phyloP scores from a whole-genome alignment of 768 basidiomycete species.

The Lactarius psammicola region DNA sequence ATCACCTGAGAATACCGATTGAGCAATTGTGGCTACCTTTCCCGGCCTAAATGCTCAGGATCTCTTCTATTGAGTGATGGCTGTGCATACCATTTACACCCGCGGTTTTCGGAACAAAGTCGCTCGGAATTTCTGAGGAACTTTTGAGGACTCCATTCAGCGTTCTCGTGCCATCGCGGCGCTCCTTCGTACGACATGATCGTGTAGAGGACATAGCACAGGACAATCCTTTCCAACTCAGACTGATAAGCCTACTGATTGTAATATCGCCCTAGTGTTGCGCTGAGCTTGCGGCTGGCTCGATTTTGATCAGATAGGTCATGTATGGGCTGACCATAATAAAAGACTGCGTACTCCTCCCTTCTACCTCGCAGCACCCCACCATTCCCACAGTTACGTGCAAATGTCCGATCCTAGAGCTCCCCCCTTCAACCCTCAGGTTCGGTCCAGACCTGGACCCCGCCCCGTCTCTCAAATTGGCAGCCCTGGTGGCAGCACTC shows the following conservation, averaged over 20 bases:
- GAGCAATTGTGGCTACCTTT: background rate
- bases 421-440: background rate
- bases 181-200: slow-evolving; percentile 9
- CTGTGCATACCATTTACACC: background rate
- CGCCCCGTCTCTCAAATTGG: background rate
- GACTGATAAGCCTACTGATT: slow-evolving; percentile 3
- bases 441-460: background rate
- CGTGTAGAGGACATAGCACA: slow-evolving; percentile 1
- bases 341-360: background rate
- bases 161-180: background rate
- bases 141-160: background rate
- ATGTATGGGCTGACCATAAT: background rate
- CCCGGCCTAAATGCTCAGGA: background rate
- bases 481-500: background rate
- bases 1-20: background rate
- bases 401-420: background rate
- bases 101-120: background rate
- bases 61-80: background rate
- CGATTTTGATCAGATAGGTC: background rate
- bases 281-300: slow-evolving; percentile 9
- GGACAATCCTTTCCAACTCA: slow-evolving; percentile 11
- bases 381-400: background rate
- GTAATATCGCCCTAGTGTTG: background rate
- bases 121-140: background rate
- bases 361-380: background rate